These are phyloP conservation scores for Helminthosporium solani DNA, from an alignment of 2,329 filamentous ascomycete genomes.

Conservation along the genomic window DNA sequence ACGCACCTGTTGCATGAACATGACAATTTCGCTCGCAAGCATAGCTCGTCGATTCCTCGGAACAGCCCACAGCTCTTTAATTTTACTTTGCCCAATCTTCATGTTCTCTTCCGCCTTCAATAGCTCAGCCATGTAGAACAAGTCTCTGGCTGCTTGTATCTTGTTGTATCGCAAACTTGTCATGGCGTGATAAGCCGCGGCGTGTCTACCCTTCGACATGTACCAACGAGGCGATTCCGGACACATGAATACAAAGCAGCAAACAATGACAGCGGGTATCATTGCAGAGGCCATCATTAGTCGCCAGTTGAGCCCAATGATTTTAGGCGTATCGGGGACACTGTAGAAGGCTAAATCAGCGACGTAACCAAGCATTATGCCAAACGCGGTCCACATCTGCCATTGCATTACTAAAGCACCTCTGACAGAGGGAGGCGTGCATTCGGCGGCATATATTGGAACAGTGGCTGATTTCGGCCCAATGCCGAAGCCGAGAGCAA, in stretches of 20 bases:
- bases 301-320: constrained; percentile 29
- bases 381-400: constrained; percentile 60
- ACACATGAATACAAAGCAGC: constrained; percentile 26
- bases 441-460: constrained; percentile 76
- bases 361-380: constrained; percentile 30
- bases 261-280: constrained; percentile 27
- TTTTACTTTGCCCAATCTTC: constrained; percentile 33
- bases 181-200: constrained; percentile 43
- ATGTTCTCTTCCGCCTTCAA: constrained; percentile 37
- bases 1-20: constrained; percentile 36
- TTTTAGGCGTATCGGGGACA: constrained; percentile 19
- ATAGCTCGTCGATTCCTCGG: constrained; percentile 31
- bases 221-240: constrained; percentile 30
- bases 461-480: constrained; percentile 74
- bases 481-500: constrained; percentile 76
- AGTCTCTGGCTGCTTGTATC: constrained; percentile 56
- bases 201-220: constrained; percentile 25
- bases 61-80: constrained; percentile 29
- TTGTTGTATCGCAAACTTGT: constrained; percentile 54
- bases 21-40: constrained; percentile 32
- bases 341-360: constrained; percentile 24
- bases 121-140: constrained; percentile 50
- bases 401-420: constrained; percentile 81
- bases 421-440: constrained; percentile 66
- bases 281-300: constrained; percentile 32